A percentile compares a stretch with the other conserved stretches of the same genome.
These are phyloP conservation scores for Quercus phellos DNA, from an alignment of 331 rosid species.

Conservation along the genomic window DNA sequence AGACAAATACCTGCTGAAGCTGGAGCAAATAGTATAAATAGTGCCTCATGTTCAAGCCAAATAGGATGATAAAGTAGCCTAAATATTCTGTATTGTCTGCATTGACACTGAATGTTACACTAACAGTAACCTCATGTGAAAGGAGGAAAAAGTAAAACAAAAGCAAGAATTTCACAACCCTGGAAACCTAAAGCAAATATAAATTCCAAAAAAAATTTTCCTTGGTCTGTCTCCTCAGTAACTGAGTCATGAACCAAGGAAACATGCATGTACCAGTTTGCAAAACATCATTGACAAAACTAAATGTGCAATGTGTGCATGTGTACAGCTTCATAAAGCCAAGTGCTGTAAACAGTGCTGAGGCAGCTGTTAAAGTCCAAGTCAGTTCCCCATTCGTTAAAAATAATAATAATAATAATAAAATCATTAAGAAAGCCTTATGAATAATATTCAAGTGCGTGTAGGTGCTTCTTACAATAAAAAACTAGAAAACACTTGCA, in stretches of 20 bases:
- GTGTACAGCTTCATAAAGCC: not conserved
- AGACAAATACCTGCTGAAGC: not conserved
- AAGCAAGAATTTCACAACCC: not conserved
- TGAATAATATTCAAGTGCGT: slow-evolving; percentile 10
- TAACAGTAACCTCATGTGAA: not conserved
- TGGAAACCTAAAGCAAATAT: not conserved
- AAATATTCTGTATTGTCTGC: not conserved
- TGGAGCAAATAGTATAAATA: not conserved
- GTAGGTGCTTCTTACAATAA: slow-evolving; percentile 6
- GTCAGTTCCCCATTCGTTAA: not conserved
- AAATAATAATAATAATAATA: not conserved
- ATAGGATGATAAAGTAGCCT: too few species aligned
- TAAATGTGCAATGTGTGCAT: not conserved
- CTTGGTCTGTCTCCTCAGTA: too few species aligned
- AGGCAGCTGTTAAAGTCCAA: not conserved
- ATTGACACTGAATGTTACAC: not conserved
- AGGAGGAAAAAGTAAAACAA: not conserved
- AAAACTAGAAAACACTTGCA: slow-evolving; percentile 2
- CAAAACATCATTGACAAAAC: not conserved
- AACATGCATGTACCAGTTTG: too few species aligned
- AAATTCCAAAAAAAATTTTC: not conserved
- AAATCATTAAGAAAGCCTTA: not conserved
- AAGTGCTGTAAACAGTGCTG: not conserved
- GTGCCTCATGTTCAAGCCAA: too few species aligned
- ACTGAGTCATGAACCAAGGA: too few species aligned